A percentile compares a stretch with the other conserved stretches of the same genome.
Conservation (phyloP, 2,329 filamentous ascomycete genomes). For the Colletotrichum melonis region DNA sequence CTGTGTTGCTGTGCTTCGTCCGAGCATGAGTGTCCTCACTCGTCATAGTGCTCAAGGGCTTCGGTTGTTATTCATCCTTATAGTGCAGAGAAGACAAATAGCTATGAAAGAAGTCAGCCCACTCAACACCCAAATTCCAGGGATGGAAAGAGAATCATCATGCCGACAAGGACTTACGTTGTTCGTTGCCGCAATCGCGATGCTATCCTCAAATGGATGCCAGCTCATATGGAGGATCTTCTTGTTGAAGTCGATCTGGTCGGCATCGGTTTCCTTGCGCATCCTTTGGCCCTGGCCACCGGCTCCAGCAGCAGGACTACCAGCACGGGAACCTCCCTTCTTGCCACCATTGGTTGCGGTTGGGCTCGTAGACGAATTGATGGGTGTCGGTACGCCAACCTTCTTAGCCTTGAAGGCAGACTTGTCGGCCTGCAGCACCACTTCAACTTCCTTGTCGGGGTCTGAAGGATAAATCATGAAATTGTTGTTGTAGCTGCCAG, state of each 20-base stretch:
- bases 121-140: not conserved
- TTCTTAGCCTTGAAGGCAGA: constrained; percentile 99
- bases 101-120: constrained; percentile 52
- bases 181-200: constrained; percentile 98
- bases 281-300: constrained; percentile 83
- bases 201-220: constrained; percentile 99
- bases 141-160: not conserved
- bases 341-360: constrained; percentile 79
- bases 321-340: constrained; percentile 89
- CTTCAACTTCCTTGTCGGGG: constrained; percentile 94
- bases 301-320: constrained; percentile 81
- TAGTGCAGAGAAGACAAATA: constrained; percentile 84
- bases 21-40: not conserved
- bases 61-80: constrained; percentile 49
- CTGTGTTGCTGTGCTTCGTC: constrained; percentile 11
- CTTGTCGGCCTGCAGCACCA: constrained; percentile 97
- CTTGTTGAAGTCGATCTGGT: constrained; percentile 99
- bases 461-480: constrained; percentile 99
- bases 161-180: constrained; percentile 76
- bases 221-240: constrained; percentile 99
- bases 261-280: constrained; percentile 98
- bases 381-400: constrained; percentile 96
- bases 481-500: constrained; percentile 99
- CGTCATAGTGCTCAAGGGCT: not conserved
- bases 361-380: constrained; percentile 84